These are phyloP conservation scores for Phialocephala sp. DNA, from an alignment of 2,329 filamentous ascomycete genomes.

Conservation along the genomic window DNA sequence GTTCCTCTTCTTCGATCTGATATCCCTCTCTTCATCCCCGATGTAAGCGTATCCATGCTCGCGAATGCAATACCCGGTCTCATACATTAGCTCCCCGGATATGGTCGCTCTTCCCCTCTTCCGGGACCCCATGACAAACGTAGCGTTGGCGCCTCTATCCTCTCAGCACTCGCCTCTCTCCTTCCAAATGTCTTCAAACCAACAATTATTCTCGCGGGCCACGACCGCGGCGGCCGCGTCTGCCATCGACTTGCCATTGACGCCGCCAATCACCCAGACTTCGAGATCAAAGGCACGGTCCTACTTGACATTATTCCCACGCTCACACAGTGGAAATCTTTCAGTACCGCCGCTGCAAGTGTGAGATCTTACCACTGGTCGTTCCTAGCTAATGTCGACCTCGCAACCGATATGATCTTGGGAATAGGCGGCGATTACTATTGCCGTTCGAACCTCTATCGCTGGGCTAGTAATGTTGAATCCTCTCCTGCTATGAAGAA, in stretches of 20 bases:
- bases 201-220: conserved; percentile 52
- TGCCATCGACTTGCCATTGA: conserved; percentile 53
- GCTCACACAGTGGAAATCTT: conserved; percentile 50
- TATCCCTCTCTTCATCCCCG: conserved; percentile 53
- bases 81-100: conserved; percentile 47
- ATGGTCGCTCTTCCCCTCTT: conserved; percentile 50
- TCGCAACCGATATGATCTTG: conserved; percentile 50
- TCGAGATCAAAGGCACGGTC: conserved; percentile 48
- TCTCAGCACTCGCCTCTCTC: conserved; percentile 48
- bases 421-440: conserved; percentile 50
- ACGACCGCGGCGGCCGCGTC: conserved; percentile 56
- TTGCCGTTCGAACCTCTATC: conserved; percentile 43
- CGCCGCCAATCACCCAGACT: conserved; percentile 37
- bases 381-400: conserved; percentile 52
- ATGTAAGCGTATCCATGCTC: conserved; percentile 21
- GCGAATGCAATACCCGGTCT: too few relatives aligned
- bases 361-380: conserved; percentile 53
- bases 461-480: conserved; percentile 38
- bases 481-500: conserved; percentile 22
- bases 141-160: conserved; percentile 49
- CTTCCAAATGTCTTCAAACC: conserved; percentile 23
- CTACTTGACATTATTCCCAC: conserved; percentile 58
- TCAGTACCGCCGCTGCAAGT: conserved; percentile 46
- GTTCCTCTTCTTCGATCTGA: conserved; percentile 46
- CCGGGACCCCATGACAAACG: conserved; percentile 46